Evolutionary conservation across 2,329 filamentous ascomycete species (phyloP).

Genomic region (Aureobasidium melanogenum): DNA sequence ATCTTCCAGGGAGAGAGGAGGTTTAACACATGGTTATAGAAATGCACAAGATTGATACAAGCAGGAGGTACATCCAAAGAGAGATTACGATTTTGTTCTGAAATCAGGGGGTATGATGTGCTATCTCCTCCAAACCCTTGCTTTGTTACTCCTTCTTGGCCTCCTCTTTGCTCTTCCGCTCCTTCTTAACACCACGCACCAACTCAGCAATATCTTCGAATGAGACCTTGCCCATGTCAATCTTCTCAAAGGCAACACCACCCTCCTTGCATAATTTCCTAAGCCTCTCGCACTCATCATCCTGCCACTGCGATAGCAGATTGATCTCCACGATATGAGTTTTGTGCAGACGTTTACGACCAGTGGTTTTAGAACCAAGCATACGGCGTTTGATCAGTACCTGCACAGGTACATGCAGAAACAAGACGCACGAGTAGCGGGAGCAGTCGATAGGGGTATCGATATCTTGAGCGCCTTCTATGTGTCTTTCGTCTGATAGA

Average conservation of each 20-base stretch:
- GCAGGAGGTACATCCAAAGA: not conserved
- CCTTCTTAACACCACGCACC: not conserved
- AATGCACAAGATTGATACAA: not conserved
- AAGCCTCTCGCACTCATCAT: conserved; percentile 35
- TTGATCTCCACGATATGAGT: not conserved
- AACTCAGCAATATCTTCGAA: not conserved
- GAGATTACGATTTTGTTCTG: not conserved
- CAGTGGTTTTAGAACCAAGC: not conserved
- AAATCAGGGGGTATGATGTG: not conserved
- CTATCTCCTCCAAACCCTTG: not conserved
- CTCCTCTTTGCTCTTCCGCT: not conserved
- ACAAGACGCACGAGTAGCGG: not conserved
- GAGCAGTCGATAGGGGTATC: not conserved
- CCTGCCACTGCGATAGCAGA: conserved; percentile 13
- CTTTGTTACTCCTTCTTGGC: not conserved
- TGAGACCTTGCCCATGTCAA: not conserved
- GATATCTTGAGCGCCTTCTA: not conserved
- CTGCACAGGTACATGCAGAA: not conserved
- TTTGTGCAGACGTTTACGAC: not conserved
- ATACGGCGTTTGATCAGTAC: not conserved
- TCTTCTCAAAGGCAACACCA: conserved; percentile 38
- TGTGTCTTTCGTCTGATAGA: not conserved
- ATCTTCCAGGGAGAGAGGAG: too few species aligned
- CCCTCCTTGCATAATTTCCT: conserved; percentile 36
- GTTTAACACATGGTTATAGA: not conserved